Base-by-base conservation (phyloP, 208 protist genomes). In the Histomonas meleagridis region DNA sequence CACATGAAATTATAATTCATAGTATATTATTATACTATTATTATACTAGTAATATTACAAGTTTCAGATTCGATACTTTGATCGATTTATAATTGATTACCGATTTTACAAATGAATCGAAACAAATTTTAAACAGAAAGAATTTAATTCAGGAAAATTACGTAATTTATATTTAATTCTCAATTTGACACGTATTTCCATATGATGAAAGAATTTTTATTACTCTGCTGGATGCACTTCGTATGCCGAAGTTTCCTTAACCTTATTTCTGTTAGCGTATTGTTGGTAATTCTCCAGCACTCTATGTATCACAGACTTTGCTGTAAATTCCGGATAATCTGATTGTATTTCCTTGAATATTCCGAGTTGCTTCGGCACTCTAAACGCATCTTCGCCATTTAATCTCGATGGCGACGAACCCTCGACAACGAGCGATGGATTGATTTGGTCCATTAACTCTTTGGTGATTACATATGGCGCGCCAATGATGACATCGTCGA, bases 401-500 rank as follows among this genome's bases (percentile, higher is more conserved):
- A 18, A 18, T 55, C 46, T 32, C 38, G 40, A 57, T 38, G 46
- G 26, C 12, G 40, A 55, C 12, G 76, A 55, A 12, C 76, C 76
- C 38, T 86, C 76, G 18, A 35, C 76, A 28, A 86, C 46, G 18
- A 86, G 26, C 9, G 1, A 1, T 55, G 76, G 76, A 10, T 86
- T 28, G 38, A 86, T 49, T 4, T 86, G 40, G 40, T 51, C 21
- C 26, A 99, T 96, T 10, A 98, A 86, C 62, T 97, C 96, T 81
- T 96, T 95, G 21, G 96, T 96, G 4, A 99, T 94, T 28, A 94
- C 92, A 62, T 96, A 96, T 0, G 97, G 97, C 43, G 97, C 97
- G n/a, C 97, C 97, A 93, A 99, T 97, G 40, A 99, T 94, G 14
- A 99, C 97, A 93, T 99, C 97, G 93, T 99, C 97, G 0, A 98